These are phyloP conservation scores for Dryas drummondii DNA, from an alignment of 306 rosid species.

Conservation along the genomic window DNA sequence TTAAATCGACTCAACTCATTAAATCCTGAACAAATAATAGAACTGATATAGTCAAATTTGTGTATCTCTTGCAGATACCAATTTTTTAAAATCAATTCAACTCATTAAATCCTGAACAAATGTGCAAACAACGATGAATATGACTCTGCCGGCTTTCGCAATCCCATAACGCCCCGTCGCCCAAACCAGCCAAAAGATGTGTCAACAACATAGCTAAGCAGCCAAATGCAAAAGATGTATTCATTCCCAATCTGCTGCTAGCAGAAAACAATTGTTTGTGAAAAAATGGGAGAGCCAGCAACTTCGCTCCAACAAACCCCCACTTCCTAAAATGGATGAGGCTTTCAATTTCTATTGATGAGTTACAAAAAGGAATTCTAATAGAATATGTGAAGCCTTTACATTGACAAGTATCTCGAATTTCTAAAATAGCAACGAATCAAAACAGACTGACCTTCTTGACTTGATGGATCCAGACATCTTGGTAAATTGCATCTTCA, in stretches of 20 bases:
- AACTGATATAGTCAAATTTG: too few relatives aligned
- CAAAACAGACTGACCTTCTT: slow-evolving; percentile 30
- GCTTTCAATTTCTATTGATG: slow-evolving; percentile 30
- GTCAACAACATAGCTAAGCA: slow-evolving; percentile 16
- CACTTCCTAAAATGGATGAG: slow-evolving; percentile 30
- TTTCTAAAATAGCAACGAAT: slow-evolving; percentile 1
- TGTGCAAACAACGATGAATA: background rate
- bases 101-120: background rate
- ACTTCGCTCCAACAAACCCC: slow-evolving; percentile 29
- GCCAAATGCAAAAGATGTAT: slow-evolving; percentile 24
- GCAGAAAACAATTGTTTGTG: slow-evolving; percentile 25
- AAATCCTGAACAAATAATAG: background rate
- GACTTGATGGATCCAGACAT: slow-evolving; percentile 23
- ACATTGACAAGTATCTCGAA: slow-evolving; percentile 31
- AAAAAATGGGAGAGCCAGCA: slow-evolving; percentile 29
- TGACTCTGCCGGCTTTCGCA: slow-evolving; percentile 20
- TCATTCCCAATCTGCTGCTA: slow-evolving; percentile 33
- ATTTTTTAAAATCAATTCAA: background rate
- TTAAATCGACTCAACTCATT: background rate
- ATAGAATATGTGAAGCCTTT: slow-evolving; percentile 27
- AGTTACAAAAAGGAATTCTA: slow-evolving; percentile 14
- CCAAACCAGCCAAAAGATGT: slow-evolving; percentile 1
- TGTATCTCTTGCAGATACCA: background rate
- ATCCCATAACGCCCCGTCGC: slow-evolving; percentile 10
- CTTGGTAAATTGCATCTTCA: slow-evolving; percentile 19